Conservation (phyloP, 202 grass and related monocot species). For the Carex arenaria region DNA sequence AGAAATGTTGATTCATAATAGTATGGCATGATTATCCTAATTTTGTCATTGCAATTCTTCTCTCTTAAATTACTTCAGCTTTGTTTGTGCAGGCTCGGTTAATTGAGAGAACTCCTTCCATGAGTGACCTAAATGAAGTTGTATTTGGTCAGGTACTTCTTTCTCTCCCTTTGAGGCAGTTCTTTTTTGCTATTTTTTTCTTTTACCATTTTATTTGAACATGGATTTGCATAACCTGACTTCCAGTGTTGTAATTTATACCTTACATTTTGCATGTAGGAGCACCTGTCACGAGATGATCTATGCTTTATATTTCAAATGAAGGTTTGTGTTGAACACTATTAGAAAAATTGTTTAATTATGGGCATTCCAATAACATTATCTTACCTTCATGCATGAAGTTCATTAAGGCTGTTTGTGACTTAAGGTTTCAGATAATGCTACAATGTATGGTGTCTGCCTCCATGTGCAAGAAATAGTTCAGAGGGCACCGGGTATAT, state of each 20-base stretch:
- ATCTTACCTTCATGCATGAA: background rate
- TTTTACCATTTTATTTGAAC: background rate
- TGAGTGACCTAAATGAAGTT: constrained; percentile 97
- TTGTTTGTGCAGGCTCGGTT: constrained; percentile 62
- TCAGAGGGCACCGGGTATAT: constrained; percentile 87
- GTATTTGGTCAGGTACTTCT: constrained; percentile 89
- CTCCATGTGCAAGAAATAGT: constrained; percentile 96
- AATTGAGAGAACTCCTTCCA: constrained; percentile 93
- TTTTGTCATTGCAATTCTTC: constrained; percentile 1
- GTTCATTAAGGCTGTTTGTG: constrained; percentile 34
- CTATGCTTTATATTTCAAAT: constrained; percentile 80
- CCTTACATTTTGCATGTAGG: constrained; percentile 43
- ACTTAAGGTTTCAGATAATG: constrained; percentile 83
- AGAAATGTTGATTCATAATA: background rate
- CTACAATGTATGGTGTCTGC: constrained; percentile 88
- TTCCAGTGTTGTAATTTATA: constrained; percentile 30
- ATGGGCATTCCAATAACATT: background rate
- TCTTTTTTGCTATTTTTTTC: constrained; percentile 2
- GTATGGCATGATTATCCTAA: background rate
- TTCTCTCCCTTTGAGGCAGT: constrained; percentile 3
- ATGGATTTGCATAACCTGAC: background rate
- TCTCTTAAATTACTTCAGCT: constrained; percentile 1
- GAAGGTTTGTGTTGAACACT: constrained; percentile 57
- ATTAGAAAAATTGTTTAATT: background rate
- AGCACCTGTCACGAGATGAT: constrained; percentile 88